Conservation (phyloP, 768 basidiomycete species). For the Leccinum fibrillosum region DNA sequence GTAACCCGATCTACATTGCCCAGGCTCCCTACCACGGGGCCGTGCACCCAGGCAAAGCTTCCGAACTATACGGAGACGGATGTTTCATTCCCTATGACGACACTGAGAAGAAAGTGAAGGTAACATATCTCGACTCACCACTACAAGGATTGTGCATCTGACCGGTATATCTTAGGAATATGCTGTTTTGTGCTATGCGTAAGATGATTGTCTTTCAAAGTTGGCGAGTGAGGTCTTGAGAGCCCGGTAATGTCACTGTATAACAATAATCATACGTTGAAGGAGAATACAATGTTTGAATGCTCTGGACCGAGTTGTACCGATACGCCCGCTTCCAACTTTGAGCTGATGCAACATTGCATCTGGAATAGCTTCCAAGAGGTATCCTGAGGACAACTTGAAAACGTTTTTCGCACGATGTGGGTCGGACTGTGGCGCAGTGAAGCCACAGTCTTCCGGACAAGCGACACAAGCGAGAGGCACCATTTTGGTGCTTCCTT, state of each 20-base stretch:
- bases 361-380: background rate
- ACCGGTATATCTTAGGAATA: slow-evolving; percentile 33
- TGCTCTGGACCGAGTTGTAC: background rate
- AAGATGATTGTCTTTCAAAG: slow-evolving; percentile 1
- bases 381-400: background rate
- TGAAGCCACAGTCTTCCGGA: no score
- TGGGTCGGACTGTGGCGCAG: no score
- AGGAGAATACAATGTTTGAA: slow-evolving; percentile 1
- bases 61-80: slow-evolving; percentile 47
- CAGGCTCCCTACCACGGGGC: slow-evolving; percentile 51
- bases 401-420: background rate
- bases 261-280: slow-evolving; percentile 5
- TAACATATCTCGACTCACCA: slow-evolving; percentile 19
- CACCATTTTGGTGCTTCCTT: no score
- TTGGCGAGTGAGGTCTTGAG: background rate
- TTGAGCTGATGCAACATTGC: background rate
- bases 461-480: no score
- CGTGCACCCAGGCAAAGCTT: slow-evolving; percentile 64
- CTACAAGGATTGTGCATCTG: background rate
- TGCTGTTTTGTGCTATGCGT: slow-evolving; percentile 38
- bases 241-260: slow-evolving; percentile 4
- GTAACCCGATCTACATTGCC: slow-evolving; percentile 58
- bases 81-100: slow-evolving; percentile 55
- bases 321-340: background rate
- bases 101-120: slow-evolving; percentile 51